These are phyloP conservation scores for Bacidia gigantensis DNA, from an alignment of 495 filamentous ascomycete species.

Conservation along the genomic window DNA sequence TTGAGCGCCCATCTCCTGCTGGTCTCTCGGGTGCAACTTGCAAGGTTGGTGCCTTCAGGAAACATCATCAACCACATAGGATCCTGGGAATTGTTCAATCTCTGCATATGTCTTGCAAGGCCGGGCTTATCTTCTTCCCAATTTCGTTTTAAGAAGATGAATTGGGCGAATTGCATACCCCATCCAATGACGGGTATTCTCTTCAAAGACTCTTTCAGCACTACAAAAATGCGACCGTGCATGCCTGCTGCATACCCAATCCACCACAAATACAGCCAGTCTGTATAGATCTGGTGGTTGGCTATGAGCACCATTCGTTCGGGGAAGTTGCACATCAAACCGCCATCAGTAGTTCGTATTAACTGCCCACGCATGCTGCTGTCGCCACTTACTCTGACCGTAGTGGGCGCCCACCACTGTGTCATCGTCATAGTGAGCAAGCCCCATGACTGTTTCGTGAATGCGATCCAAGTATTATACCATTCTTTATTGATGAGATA, in stretches of 20 bases:
- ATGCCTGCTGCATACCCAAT: slow-evolving; percentile 59
- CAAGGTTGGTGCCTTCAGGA: slow-evolving; percentile 71
- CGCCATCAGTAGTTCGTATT: slow-evolving; percentile 46
- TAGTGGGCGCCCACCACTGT: slow-evolving; percentile 67
- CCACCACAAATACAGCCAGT: slow-evolving; percentile 88
- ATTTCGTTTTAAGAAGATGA: slow-evolving; percentile 73
- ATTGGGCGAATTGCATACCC: slow-evolving; percentile 72
- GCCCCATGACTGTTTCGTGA: slow-evolving; percentile 66
- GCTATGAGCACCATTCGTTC: slow-evolving; percentile 67
- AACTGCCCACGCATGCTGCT: slow-evolving; percentile 57
- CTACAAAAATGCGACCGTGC: slow-evolving; percentile 77
- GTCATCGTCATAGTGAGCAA: slow-evolving; percentile 61
- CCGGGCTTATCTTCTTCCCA: slow-evolving; percentile 66
- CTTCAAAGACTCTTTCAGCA: slow-evolving; percentile 71
- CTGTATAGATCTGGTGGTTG: slow-evolving; percentile 80
- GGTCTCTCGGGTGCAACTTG: slow-evolving; percentile 45
- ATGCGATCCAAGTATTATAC: slow-evolving; percentile 66
- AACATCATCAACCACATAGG: slow-evolving; percentile 84
- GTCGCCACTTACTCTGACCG: slow-evolving; percentile 65
- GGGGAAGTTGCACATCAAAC: slow-evolving; percentile 58
- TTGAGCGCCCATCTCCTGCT: slow-evolving; percentile 61
- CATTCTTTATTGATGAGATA: slow-evolving; percentile 55
- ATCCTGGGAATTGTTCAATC: slow-evolving; percentile 48
- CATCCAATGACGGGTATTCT: slow-evolving; percentile 60
- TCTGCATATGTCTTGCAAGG: slow-evolving; percentile 51